phyloP scores from a whole-genome alignment of 2,329 filamentous ascomycete genomes.

The Aureobasidium sp. region DNA sequence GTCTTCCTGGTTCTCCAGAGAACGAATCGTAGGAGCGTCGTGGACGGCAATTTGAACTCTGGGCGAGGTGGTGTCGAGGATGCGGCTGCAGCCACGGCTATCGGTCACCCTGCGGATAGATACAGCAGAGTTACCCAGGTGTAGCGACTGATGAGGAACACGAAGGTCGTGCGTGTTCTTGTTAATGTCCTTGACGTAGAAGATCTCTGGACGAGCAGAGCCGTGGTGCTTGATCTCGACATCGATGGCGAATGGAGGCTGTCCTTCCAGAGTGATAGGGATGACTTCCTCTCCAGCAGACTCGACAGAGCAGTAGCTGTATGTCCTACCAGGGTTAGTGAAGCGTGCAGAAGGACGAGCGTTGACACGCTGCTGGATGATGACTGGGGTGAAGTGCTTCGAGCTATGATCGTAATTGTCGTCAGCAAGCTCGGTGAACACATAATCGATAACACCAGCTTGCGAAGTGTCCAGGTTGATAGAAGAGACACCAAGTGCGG shows the following conservation, averaged over 20 bases:
- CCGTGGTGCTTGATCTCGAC: constrained; percentile 90
- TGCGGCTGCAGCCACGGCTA: constrained; percentile 74
- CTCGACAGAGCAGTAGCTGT: constrained; percentile 90
- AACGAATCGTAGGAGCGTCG: constrained; percentile 83
- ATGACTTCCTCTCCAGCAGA: constrained; percentile 72
- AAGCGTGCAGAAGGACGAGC: constrained; percentile 77
- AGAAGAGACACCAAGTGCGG: constrained; percentile 66
- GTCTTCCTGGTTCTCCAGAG: constrained; percentile 74
- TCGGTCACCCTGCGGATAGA: constrained; percentile 87
- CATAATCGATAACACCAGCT: constrained; percentile 78
- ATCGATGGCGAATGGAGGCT: constrained; percentile 83
- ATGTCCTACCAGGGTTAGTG: constrained; percentile 78
- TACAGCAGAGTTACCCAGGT: constrained; percentile 81
- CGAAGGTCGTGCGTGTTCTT: constrained; percentile 68
- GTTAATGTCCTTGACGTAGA: constrained; percentile 73
- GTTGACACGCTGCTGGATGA: constrained; percentile 76
- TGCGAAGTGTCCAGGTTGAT: constrained; percentile 80
- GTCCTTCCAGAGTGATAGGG: constrained; percentile 74
- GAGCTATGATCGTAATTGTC: constrained; percentile 73
- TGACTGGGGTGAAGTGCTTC: constrained; percentile 57
- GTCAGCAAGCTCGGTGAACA: constrained; percentile 75
- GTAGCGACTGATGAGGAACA: constrained; percentile 76
- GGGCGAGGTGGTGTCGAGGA: constrained; percentile 57
- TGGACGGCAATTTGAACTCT: constrained; percentile 87
- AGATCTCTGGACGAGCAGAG: constrained; percentile 68